A percentile compares a stretch with the other conserved stretches of the same genome.
phyloP scores from a whole-genome alignment of 129 eudicot genomes.

The Cynara cardunculus region DNA sequence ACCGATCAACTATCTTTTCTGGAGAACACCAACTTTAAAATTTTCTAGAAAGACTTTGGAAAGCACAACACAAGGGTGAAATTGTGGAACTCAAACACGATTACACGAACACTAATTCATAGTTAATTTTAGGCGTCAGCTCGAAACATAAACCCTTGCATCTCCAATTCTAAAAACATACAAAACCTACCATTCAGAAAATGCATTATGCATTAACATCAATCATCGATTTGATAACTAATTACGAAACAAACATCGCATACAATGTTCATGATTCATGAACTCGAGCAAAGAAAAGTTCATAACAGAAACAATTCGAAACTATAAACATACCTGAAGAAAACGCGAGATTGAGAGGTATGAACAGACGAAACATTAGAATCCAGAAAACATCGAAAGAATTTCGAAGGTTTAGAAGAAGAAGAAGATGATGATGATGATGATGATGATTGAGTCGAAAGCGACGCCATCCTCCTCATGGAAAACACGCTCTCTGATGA shows the following conservation, averaged over 20 bases:
- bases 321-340: conserved; percentile 30
- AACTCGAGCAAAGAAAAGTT: background rate
- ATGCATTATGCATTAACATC: background rate
- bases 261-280: background rate
- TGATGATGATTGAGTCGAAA: conserved; percentile 8
- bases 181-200: background rate
- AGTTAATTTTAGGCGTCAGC: background rate
- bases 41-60: background rate
- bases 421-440: background rate
- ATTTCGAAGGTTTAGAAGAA: conserved; percentile 21
- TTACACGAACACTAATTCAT: background rate
- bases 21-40: background rate
- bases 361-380: background rate
- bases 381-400: conserved; percentile 13
- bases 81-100: background rate
- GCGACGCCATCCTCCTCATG: background rate
- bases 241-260: background rate
- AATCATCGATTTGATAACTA: background rate
- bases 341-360: conserved; percentile 23
- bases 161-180: background rate
- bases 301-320: background rate
- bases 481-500: conserved; percentile 40
- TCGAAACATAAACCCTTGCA: background rate
- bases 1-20: background rate
- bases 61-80: background rate